These are phyloP conservation scores for Aphanomyces invadans DNA, from an alignment of 352 stramenopile genomes.

Conservation along the genomic window DNA sequence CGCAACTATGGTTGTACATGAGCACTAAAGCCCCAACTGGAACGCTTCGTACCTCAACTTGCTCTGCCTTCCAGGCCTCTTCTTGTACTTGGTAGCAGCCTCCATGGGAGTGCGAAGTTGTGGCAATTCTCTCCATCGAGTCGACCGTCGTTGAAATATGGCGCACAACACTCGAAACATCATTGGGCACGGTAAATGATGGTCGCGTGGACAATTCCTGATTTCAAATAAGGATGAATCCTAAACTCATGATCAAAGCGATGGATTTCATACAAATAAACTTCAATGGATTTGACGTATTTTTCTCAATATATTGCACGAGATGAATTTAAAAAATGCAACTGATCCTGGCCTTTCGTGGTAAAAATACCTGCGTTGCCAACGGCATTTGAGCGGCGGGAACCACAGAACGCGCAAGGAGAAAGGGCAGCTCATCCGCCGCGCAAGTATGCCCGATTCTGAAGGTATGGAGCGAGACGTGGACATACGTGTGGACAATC, in stretches of 20 bases:
- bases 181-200: no score
- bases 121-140: no score
- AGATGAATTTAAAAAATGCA: no score
- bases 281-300: not conserved
- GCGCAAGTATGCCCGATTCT: slow-evolving; percentile 2
- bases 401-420: not conserved
- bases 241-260: not conserved
- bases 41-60: slow-evolving; percentile 14
- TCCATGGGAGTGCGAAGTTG: not conserved
- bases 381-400: not conserved
- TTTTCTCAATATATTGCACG: no score
- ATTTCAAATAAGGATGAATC: slow-evolving; percentile 11
- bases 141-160: no score
- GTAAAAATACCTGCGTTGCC: slow-evolving; percentile 12
- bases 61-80: slow-evolving; percentile 1
- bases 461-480: slow-evolving; percentile 5
- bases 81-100: not conserved
- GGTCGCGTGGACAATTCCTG: no score
- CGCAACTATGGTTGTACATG: slow-evolving; percentile 10
- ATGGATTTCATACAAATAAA: not conserved
- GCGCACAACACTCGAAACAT: no score
- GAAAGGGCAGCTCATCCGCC: not conserved
- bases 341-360: slow-evolving; percentile 5
- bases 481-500: not conserved
- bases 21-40: no score